Evolutionary conservation across 2,329 filamentous ascomycete species (phyloP), one percentile per base, ranked within the genome.

Genomic region (Madurella mycetomatis): DNA sequence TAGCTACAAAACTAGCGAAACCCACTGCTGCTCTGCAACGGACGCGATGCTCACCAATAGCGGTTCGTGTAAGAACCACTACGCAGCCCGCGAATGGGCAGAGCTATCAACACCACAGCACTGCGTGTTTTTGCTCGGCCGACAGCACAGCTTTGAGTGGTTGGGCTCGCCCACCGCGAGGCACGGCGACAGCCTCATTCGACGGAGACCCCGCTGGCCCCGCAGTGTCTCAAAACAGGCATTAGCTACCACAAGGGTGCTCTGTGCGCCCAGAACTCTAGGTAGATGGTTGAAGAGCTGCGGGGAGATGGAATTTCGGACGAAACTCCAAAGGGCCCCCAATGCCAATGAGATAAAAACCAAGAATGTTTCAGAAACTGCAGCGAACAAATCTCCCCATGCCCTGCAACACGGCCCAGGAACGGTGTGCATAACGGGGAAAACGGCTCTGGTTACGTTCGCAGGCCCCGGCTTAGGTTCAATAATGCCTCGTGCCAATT

Each of bases 151-250:
- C 41, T 45, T 18, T 49, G 39, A 53, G 47, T 57, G 52, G 54
- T 49, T 58, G 45, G 55, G 12, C 32, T 44, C 19, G 19, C 34
- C 9, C 25, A 37, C 37, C 31, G 46, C 16, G 16, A 49, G 46
- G 47, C 42, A 49, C 37, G 16, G 15, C 34, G 39, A 42, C 37
- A 54, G 51, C 49, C 60, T 55, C 53, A 59, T 64, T 62, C 55
- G 60, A 59, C 60, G 31, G 43, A 31, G 12, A 40, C 18, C 25
- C 42, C 45, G 37, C 40, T 18, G 16, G 50, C 39, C 34, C 48
- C 47, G 34, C 48, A 40, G 25, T 5, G 12, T 31, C n/a, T 18
- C 51, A 37, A 53, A 53, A 57, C 54, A 19, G 49, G 49, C 16
- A 13, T 51, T 43, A 37, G 30, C 18, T 41, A 16, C 16, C 32